These are phyloP conservation scores for Strigomonas culicis DNA, from an alignment of 208 protist species.

Conservation along the genomic window DNA sequence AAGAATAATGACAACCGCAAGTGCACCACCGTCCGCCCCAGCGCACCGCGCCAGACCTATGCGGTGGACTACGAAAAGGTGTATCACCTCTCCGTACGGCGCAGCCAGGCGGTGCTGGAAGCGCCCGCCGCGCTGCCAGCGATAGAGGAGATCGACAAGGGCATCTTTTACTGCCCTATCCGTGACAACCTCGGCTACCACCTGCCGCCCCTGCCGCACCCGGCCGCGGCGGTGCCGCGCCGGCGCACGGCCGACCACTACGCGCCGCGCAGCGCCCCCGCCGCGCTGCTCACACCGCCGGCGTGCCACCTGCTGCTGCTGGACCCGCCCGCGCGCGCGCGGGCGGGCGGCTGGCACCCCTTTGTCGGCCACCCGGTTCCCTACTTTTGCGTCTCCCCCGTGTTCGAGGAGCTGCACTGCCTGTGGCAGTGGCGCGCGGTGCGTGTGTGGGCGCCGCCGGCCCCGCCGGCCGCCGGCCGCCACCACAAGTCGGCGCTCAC, in stretches of 20 bases:
- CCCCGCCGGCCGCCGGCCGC: neutral
- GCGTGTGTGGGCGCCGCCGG: neutral
- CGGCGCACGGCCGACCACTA: neutral
- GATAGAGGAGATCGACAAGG: conserved; percentile 6
- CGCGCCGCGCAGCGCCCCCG: too few relatives aligned
- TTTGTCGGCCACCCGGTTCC: conserved; percentile 11
- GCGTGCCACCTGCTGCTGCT: too few relatives aligned
- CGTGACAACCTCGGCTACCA: conserved; percentile 32
- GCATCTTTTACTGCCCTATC: conserved; percentile 24
- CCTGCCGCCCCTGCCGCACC: conserved; percentile 2
- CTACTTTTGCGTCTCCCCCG: conserved; percentile 35
- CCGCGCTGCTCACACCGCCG: too few relatives aligned
- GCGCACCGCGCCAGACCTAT: too few relatives aligned
- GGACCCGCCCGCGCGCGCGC: too few relatives aligned
- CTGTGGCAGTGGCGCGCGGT: conserved; percentile 78
- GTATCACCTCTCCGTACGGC: too few relatives aligned
- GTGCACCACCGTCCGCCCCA: too few relatives aligned
- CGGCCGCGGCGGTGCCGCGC: neutral
- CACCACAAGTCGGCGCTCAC: neutral
- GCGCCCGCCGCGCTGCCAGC: conserved; percentile 2
- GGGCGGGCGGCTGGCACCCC: too few relatives aligned
- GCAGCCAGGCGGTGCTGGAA: too few relatives aligned
- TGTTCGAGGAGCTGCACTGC: conserved; percentile 36
- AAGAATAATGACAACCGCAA: neutral
- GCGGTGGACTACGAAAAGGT: too few relatives aligned